Base-by-base conservation (phyloP, 2,329 filamentous ascomycete genomes). In the Elsinoe perseae region DNA sequence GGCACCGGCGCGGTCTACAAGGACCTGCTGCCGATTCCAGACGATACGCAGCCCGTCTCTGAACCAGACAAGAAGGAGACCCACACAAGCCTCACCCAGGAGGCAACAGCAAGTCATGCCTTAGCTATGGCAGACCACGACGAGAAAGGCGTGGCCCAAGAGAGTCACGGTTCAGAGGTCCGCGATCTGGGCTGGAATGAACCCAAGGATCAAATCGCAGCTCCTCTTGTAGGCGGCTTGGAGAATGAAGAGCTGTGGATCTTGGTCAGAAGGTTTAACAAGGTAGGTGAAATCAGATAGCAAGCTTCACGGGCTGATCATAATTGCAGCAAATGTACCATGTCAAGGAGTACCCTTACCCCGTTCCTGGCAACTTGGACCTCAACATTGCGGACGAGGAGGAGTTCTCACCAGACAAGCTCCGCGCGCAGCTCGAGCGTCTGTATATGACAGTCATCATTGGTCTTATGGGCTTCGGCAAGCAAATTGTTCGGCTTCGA, bases 321-420 rank as follows among this genome's bases (percentile, higher is more conserved):
- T 32, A 18, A 61, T 14, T 20, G 34, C 34, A 79, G 80, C 80
- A 83, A 80, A 80, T 83, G 68, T 83, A 83, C 66, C 78, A 82
- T 70, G 86, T 93, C 62, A 89, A 87, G 67, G 82, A 85, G 25
- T 80, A 84, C 7, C 72, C 78, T 0, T 69, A 77, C 48, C 70
- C 80, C 6, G 77, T 80, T 1, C 78, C 86, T 1, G 86, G 85
- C 4, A 81, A 83, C 12, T 73, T 95, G 34, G 89, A 95, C 68
- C 77, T 95, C 58, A 89, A 90, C 62, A 85, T 89, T 56, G 84
- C 87, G 3, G 85, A 90, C 36, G 84, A 92, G 55, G 88, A 93
- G 62, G 86, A 91, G 57, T 93, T 93, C 68, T 88, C 86, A 0
- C 88, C 89, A 0, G 88, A 93, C 65, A 93, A 93, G 71, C 74